Evolutionary conservation across 352 stramenopile genomes (phyloP).

Genomic region (Phytophthora nicotianae): DNA sequence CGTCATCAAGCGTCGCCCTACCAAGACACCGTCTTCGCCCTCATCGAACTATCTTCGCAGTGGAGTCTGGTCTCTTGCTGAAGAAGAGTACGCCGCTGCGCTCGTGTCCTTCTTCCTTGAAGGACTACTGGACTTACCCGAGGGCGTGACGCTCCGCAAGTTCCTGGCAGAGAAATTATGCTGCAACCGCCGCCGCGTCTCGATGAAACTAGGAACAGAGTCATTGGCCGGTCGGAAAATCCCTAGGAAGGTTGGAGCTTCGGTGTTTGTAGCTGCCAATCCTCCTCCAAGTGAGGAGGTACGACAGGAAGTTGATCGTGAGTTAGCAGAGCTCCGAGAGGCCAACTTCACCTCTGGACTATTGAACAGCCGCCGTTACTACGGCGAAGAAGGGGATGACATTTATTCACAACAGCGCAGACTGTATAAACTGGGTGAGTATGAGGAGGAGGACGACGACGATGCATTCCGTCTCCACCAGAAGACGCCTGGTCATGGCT

Average conservation of each 20-base stretch:
- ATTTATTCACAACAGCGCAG: slow-evolving; percentile 7
- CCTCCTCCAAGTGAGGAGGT: slow-evolving; percentile 40
- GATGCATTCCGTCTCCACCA: not conserved
- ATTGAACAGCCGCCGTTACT: slow-evolving; percentile 12
- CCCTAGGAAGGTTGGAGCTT: slow-evolving; percentile 68
- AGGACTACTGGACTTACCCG: slow-evolving; percentile 50
- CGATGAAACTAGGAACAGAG: slow-evolving; percentile 78
- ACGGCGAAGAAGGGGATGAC: slow-evolving; percentile 10
- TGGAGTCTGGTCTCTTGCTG: slow-evolving; percentile 63
- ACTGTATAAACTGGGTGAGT: slow-evolving; percentile 18
- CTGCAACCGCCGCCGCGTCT: slow-evolving; percentile 69
- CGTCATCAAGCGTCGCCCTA: slow-evolving; percentile 50
- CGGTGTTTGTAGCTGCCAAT: slow-evolving; percentile 56
- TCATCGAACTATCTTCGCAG: slow-evolving; percentile 45
- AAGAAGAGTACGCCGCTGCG: slow-evolving; percentile 68
- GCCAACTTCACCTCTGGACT: slow-evolving; percentile 40
- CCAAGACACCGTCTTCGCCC: slow-evolving; percentile 19
- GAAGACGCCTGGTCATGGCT: not conserved
- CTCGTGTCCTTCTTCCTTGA: slow-evolving; percentile 74
- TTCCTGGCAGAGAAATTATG: slow-evolving; percentile 69
- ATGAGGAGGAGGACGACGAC: slow-evolving; percentile 14
- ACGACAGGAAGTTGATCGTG: slow-evolving; percentile 36
- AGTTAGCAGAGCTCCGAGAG: slow-evolving; percentile 42
- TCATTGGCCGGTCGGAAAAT: slow-evolving; percentile 63
- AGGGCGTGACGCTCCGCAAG: slow-evolving; percentile 71